Evolutionary conservation across 2,329 filamentous ascomycete genomes (phyloP).

Genomic region (Aspergillus chevalieri): DNA sequence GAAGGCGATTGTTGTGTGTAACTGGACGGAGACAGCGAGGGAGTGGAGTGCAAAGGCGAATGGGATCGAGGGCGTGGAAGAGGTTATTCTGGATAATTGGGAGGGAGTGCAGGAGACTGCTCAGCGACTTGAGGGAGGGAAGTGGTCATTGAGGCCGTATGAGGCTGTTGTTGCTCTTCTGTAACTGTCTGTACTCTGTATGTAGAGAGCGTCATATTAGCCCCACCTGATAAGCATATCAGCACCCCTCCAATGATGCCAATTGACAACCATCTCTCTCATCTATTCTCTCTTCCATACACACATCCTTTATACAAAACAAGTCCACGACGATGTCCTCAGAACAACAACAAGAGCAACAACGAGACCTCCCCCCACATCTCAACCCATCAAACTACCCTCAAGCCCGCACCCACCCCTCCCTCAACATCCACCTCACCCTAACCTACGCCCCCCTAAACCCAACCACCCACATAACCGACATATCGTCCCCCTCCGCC

Average conservation of each 20-base stretch:
- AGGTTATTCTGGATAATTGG: not conserved
- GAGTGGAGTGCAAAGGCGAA: slow-evolving; percentile 28
- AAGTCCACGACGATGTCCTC: not conserved
- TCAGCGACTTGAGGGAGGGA: not conserved
- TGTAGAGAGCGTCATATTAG: not conserved
- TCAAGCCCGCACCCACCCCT: slow-evolving; percentile 24
- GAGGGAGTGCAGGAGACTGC: not conserved
- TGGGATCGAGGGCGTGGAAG: slow-evolving; percentile 18
- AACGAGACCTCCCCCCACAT: not conserved
- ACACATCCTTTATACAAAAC: no score
- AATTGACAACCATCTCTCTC: not conserved
- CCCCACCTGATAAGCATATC: no score
- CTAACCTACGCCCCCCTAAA: slow-evolving; percentile 38
- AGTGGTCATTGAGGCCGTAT: not conserved
- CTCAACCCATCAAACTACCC: slow-evolving; percentile 38
- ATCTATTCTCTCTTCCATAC: not conserved
- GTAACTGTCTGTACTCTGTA: not conserved
- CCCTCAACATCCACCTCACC: slow-evolving; percentile 36
- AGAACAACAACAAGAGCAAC: not conserved
- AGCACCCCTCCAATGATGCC: slow-evolving; percentile 8
- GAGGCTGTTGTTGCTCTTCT: not conserved
- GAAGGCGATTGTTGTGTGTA: slow-evolving; percentile 25
- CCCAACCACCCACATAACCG: slow-evolving; percentile 24
- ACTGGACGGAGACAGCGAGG: slow-evolving; percentile 27
- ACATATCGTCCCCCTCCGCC: slow-evolving; percentile 36